Evolutionary conservation across 306 rosid species (phyloP).

Genomic region (Acacia crassicarpa): DNA sequence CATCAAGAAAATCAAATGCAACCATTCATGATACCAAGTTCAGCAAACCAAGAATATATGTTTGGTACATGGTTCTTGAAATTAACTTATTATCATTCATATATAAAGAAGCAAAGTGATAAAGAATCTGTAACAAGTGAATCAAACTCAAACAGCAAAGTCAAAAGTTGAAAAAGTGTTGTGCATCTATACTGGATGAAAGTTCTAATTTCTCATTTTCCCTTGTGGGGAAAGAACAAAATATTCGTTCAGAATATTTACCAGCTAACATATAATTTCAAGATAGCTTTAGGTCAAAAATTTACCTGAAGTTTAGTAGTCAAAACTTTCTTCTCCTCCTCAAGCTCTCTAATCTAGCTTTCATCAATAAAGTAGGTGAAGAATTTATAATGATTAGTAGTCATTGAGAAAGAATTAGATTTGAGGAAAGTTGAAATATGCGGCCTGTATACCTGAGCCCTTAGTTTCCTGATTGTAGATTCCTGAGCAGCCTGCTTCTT

Average conservation of each 20-base stretch:
- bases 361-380: conserved; percentile 46
- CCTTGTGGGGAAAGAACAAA: conserved; percentile 20
- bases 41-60: background rate
- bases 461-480: conserved; percentile 65
- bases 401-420: background rate
- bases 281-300: conserved; percentile 23
- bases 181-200: background rate
- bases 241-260: conserved; percentile 12
- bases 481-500: conserved; percentile 88
- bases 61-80: background rate
- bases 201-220: conserved; percentile 13
- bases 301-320: conserved; percentile 90
- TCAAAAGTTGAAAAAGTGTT: background rate
- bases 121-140: conserved; percentile 10
- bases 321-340: conserved; percentile 98
- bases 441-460: conserved; percentile 61
- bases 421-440: conserved; percentile 25
- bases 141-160: background rate
- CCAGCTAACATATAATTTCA: conserved; percentile 21
- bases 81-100: background rate
- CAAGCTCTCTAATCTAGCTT: conserved; percentile 98
- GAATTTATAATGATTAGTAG: conserved; percentile 4
- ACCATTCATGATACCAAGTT: background rate
- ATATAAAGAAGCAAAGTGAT: background rate
- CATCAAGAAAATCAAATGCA: background rate